Percentiles rank a stretch among this genome's conserved stretches.
Evolutionary conservation across 2,329 filamentous ascomycete species (phyloP).

Genomic region (Fusarium albidum): DNA sequence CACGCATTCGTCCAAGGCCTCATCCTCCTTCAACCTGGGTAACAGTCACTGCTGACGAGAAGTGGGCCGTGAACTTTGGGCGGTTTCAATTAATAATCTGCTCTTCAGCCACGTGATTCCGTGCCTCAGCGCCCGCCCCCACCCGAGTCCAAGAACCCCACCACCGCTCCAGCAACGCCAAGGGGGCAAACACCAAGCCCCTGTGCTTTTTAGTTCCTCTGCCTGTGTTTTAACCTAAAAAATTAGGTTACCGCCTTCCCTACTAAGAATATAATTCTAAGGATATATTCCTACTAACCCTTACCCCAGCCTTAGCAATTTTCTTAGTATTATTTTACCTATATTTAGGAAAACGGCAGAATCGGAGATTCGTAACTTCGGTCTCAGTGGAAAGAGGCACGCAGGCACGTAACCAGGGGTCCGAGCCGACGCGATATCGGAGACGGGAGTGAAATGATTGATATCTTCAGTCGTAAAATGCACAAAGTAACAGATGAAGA

Average conservation of each 20-base stretch:
- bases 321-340: too few relatives aligned
- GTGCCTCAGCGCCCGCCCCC: slow-evolving; percentile 28
- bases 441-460: slow-evolving; percentile 12
- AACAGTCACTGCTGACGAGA: slow-evolving; percentile 30
- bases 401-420: too few relatives aligned
- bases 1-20: slow-evolving; percentile 22
- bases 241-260: too few relatives aligned
- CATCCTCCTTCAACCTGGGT: slow-evolving; percentile 34
- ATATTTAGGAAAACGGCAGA: too few relatives aligned
- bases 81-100: slow-evolving; percentile 40
- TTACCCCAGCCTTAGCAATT: too few relatives aligned
- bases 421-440: slow-evolving; percentile 29
- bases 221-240: too few relatives aligned
- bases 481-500: slow-evolving; percentile 1
- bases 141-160: slow-evolving; percentile 28
- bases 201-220: too few relatives aligned
- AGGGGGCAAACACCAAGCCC: too few relatives aligned
- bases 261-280: too few relatives aligned
- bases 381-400: too few relatives aligned
- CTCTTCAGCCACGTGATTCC: slow-evolving; percentile 35
- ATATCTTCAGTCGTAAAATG: neutral
- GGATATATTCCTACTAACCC: too few relatives aligned
- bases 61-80: neutral
- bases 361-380: too few relatives aligned
- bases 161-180: slow-evolving; percentile 26